Evolutionary conservation across 1,139 yeast species (phyloP).

Genomic region (Saccharomyces hybrid): DNA sequence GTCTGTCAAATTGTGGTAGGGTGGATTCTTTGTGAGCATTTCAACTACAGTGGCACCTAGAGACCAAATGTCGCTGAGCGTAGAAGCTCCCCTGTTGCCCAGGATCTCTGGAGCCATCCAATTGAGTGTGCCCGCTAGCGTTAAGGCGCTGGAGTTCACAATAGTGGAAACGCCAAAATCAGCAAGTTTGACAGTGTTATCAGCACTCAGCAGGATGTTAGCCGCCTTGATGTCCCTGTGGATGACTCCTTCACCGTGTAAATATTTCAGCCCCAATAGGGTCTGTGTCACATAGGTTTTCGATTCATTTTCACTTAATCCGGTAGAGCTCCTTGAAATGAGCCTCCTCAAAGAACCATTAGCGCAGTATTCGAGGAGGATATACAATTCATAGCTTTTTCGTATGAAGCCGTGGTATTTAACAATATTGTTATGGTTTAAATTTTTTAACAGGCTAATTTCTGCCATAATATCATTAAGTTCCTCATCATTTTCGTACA

Average conservation of each 20-base stretch:
- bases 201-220: slow-evolving; percentile 74
- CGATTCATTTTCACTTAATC: slow-evolving; percentile 55
- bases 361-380: slow-evolving; percentile 74
- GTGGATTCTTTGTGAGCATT: slow-evolving; percentile 78
- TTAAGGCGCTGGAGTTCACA: slow-evolving; percentile 55
- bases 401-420: slow-evolving; percentile 84
- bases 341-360: slow-evolving; percentile 77
- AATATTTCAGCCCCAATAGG: slow-evolving; percentile 63
- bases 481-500: slow-evolving; percentile 49
- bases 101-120: slow-evolving; percentile 99
- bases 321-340: slow-evolving; percentile 40
- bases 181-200: slow-evolving; percentile 79
- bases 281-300: slow-evolving; percentile 61
- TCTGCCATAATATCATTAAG: slow-evolving; percentile 65
- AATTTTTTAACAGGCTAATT: slow-evolving; percentile 70
- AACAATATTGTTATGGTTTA: slow-evolving; percentile 81
- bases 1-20: slow-evolving; percentile 72
- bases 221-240: slow-evolving; percentile 97
- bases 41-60: slow-evolving; percentile 91
- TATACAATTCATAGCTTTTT: slow-evolving; percentile 56
- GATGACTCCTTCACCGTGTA: slow-evolving; percentile 84
- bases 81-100: slow-evolving; percentile 76
- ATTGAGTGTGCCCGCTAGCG: slow-evolving; percentile 96
- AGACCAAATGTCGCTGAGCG: slow-evolving; percentile 91
- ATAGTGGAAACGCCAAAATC: slow-evolving; percentile 98